Evolutionary conservation across 495 filamentous ascomycete genomes (phyloP), one percentile per base, ranked within the genome.

Genomic region (Elasticomyces elasticus): DNA sequence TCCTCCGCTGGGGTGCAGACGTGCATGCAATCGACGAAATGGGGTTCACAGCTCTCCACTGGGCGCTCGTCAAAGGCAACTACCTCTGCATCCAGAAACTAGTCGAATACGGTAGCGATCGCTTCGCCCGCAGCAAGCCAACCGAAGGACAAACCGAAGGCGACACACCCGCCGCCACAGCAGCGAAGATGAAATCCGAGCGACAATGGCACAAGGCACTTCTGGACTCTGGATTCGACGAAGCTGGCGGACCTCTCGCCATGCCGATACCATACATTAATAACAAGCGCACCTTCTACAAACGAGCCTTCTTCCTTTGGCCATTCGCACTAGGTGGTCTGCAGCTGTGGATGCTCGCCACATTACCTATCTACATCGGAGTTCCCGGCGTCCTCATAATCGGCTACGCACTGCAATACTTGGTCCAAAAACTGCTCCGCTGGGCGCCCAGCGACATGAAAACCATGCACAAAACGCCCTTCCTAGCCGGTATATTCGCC

Each of bases 51-150:
- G 87, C 94, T 2, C 73, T 98, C 51, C 92, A 98, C 66, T 98
- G 92, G 92, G 91, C 90, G 1, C 73, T 98, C 49, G 94, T 98
- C 13, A 91, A 91, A 67, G 94, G 92, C 3, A 89, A 82, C 30
- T 74, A 84, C 45, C 79, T 78, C 1, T 95, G 89, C 68, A 85
- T 97, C 60, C 78, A 88, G 64, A 97, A 95, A 67, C 69, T 98
- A 30, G 71, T 98, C 47, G 92, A 96, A 70, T 95, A 94, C 65
- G 94, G 92, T 25, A 79, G 90, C 20, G 94, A 98, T 70, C 77
- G 92, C 24, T 95, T 91, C 64, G 85, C 83, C 20, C 81, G 85
- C 67, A 96, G 87, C 6, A 76, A 77, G 28, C 58, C 58, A n/a
- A 41, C 40, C 12, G 42, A 56, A 17, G 50, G 54, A 1, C 42